Evolutionary conservation across 2,329 filamentous ascomycete species (phyloP).

Genomic region (Cordyceps cicadae): DNA sequence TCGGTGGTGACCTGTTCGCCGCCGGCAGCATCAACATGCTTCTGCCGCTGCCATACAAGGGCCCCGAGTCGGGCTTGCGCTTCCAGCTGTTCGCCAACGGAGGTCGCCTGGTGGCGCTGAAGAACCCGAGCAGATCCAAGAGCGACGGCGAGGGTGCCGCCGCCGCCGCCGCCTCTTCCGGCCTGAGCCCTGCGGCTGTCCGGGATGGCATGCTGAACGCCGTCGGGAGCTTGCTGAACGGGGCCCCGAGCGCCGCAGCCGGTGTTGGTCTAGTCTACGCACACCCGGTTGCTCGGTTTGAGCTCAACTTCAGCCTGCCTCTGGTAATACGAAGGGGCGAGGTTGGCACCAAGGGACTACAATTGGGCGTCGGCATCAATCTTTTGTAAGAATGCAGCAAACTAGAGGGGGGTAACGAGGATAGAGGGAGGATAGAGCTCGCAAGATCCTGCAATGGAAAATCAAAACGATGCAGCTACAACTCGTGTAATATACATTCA

Average conservation of each 20-base stretch:
- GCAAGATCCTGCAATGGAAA: background rate
- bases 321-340: slow-evolving; percentile 75
- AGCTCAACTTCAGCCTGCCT: slow-evolving; percentile 90
- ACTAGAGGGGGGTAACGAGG: background rate
- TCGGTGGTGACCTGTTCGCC: slow-evolving; percentile 87
- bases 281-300: slow-evolving; percentile 85
- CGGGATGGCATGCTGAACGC: slow-evolving; percentile 50
- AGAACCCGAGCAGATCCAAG: slow-evolving; percentile 39
- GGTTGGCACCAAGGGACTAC: slow-evolving; percentile 80
- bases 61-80: slow-evolving; percentile 74
- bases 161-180: slow-evolving; percentile 16
- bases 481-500: background rate
- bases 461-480: background rate
- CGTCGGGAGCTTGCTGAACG: slow-evolving; percentile 61
- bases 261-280: slow-evolving; percentile 91
- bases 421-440: background rate
- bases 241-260: slow-evolving; percentile 75
- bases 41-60: slow-evolving; percentile 73
- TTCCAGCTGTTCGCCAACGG: slow-evolving; percentile 89
- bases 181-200: slow-evolving; percentile 36
- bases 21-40: slow-evolving; percentile 82
- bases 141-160: slow-evolving; percentile 29
- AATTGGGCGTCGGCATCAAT: slow-evolving; percentile 93
- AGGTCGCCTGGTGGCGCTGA: slow-evolving; percentile 72
- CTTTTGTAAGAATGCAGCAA: slow-evolving; percentile 58